Percentiles rank a stretch among this genome's conserved stretches.
Conservation (phyloP, 2,329 filamentous ascomycete genomes). For the Dactylellina drechsleri region DNA sequence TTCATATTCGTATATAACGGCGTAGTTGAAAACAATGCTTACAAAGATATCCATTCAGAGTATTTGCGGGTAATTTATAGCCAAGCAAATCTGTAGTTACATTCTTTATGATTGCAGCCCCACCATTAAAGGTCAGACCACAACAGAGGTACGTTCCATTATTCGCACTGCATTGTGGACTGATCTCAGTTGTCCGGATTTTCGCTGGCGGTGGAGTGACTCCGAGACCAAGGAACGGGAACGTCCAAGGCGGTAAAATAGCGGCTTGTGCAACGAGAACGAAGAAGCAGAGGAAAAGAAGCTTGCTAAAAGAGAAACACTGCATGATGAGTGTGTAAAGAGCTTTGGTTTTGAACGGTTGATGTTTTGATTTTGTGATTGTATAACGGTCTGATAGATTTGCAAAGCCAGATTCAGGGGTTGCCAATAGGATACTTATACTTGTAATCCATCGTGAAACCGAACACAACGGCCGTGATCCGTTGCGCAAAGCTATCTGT, state of each 20-base stretch:
- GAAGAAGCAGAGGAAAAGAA: slow-evolving; percentile 2
- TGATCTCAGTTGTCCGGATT: not conserved
- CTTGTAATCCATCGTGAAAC: too few species aligned
- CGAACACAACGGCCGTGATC: too few species aligned
- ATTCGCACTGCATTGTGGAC: slow-evolving; percentile 22
- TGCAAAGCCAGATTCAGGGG: too few species aligned
- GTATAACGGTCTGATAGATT: too few species aligned
- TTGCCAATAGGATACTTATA: too few species aligned
- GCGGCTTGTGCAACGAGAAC: slow-evolving; percentile 7
- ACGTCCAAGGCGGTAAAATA: not conserved
- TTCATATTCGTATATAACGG: not conserved
- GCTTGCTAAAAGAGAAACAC: too few species aligned
- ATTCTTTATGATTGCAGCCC: slow-evolving; percentile 1
- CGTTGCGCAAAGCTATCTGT: too few species aligned
- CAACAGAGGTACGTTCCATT: slow-evolving; percentile 25
- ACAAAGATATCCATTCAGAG: slow-evolving; percentile 30
- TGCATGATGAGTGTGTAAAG: too few species aligned
- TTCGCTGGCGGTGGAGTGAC: not conserved
- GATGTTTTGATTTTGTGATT: too few species aligned
- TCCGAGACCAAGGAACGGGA: slow-evolving; percentile 26
- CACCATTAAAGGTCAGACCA: slow-evolving; percentile 16
- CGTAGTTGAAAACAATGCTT: not conserved
- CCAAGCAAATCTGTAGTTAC: not conserved
- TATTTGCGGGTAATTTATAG: slow-evolving; percentile 23
- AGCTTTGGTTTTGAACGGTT: too few species aligned